These are phyloP conservation scores for Trichoderma sp. DNA, from an alignment of 2,329 filamentous ascomycete species.

Conservation along the genomic window DNA sequence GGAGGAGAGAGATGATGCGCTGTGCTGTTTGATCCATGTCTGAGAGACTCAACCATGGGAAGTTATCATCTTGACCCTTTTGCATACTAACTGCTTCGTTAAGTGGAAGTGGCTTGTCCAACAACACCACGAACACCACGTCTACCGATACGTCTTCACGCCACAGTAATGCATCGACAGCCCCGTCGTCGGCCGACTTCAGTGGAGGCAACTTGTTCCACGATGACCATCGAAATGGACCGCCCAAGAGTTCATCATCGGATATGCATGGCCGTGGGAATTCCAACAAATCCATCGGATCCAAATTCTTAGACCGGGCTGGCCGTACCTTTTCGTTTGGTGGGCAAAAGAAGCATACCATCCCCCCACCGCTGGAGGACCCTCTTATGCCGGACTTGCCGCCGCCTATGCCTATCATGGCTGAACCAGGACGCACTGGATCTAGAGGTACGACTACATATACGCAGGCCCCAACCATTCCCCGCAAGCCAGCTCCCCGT, in stretches of 20 bases:
- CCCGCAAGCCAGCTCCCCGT: constrained; percentile 47
- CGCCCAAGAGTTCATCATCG: constrained; percentile 21
- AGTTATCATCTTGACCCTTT: neutral
- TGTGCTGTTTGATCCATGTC: neutral
- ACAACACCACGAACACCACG: constrained; percentile 59
- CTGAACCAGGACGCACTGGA: constrained; percentile 35
- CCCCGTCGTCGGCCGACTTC: constrained; percentile 55
- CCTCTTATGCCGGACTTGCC: constrained; percentile 36
- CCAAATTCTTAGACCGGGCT: constrained; percentile 54
- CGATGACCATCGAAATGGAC: constrained; percentile 31
- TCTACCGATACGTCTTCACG: constrained; percentile 61
- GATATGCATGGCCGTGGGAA: constrained; percentile 41
- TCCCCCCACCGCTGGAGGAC: constrained; percentile 32
- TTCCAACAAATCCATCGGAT: constrained; percentile 47
- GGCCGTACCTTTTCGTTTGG: constrained; percentile 61
- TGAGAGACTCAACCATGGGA: neutral
- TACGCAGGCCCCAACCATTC: constrained; percentile 50
- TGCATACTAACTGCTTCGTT: constrained; percentile 36
- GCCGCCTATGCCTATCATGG: constrained; percentile 38
- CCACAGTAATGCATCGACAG: constrained; percentile 61
- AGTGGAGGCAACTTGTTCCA: constrained; percentile 26
- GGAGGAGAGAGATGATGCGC: neutral
- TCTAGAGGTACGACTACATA: constrained; percentile 54
- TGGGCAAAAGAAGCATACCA: constrained; percentile 49
- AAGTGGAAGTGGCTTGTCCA: constrained; percentile 60